A percentile compares a stretch with the other conserved stretches of the same genome.
phyloP scores from a whole-genome alignment of 768 basidiomycete species.

The Pleurotus giganteus region DNA sequence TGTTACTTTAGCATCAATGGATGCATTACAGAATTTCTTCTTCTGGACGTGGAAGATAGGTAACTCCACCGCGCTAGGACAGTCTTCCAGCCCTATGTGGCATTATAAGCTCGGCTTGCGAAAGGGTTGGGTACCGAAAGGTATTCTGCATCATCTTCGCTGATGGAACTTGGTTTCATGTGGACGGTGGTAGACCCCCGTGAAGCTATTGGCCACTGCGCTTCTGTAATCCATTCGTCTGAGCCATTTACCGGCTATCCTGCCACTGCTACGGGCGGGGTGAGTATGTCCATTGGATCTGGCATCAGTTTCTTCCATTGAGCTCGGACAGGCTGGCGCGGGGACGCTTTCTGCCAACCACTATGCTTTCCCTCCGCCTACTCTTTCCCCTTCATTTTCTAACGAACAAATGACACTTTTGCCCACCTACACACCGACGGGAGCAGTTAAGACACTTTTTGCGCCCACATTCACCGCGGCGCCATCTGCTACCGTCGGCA shows the following conservation, averaged over 20 bases:
- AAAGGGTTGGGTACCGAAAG: constrained; percentile 82
- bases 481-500: constrained; percentile 53
- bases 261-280: constrained; percentile 71
- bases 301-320: constrained; percentile 7
- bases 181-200: constrained; percentile 35
- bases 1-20: constrained; percentile 81
- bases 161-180: background rate
- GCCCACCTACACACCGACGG: constrained; percentile 75
- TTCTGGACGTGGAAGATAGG: constrained; percentile 98
- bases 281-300: constrained; percentile 19
- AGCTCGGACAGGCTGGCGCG: constrained; percentile 42
- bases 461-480: constrained; percentile 62
- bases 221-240: constrained; percentile 33
- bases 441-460: constrained; percentile 57
- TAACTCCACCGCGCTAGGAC: constrained; percentile 66
- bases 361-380: constrained; percentile 64
- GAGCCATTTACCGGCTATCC: constrained; percentile 54
- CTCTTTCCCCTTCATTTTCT: constrained; percentile 49
- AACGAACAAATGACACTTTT: constrained; percentile 51
- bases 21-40: constrained; percentile 89
- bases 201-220: constrained; percentile 45
- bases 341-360: constrained; percentile 56
- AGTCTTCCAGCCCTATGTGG: constrained; percentile 78
- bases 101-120: constrained; percentile 85
- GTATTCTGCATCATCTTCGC: constrained; percentile 36